These are phyloP conservation scores for Salmacisia buchloeana DNA, from an alignment of 1,284 basidiomycete genomes.

Conservation along the genomic window DNA sequence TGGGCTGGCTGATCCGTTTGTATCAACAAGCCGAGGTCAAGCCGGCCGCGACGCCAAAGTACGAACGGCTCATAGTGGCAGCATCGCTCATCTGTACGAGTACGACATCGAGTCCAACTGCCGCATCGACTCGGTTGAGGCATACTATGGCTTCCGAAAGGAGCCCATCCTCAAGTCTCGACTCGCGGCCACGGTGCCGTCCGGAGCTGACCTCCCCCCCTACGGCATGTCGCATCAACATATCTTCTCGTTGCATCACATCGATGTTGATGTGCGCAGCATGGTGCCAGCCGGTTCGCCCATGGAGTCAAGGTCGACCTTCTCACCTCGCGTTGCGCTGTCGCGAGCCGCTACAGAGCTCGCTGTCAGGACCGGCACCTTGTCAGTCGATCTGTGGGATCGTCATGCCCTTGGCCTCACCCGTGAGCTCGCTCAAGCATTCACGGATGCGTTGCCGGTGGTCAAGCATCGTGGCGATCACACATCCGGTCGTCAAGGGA, in stretches of 20 bases:
- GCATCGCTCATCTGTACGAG: conserved; percentile 17
- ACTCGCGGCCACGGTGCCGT: not conserved
- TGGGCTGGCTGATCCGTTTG: too few species aligned
- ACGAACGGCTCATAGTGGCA: conserved; percentile 16
- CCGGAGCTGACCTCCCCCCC: conserved; percentile 4
- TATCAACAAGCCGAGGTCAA: too few species aligned
- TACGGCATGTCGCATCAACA: conserved; percentile 26
- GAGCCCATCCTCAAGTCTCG: not conserved
- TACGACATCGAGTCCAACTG: conserved; percentile 28
- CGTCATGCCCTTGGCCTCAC: not conserved
- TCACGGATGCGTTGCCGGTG: not conserved
- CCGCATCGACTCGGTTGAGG: conserved; percentile 27
- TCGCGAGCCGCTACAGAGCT: not conserved
- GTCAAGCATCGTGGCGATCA: not conserved
- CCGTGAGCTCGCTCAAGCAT: not conserved
- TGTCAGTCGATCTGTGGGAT: not conserved
- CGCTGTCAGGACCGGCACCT: not conserved
- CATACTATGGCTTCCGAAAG: conserved; percentile 16
- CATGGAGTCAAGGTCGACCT: not conserved
- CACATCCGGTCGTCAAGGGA: not conserved
- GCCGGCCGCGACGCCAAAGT: too few species aligned
- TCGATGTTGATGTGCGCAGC: conserved; percentile 22
- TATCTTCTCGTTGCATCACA: conserved; percentile 28
- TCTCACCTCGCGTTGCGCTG: not conserved
- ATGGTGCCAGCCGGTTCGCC: conserved; percentile 11